These are phyloP conservation scores for Annulohypoxylon bovei DNA, from an alignment of 495 filamentous ascomycete genomes.

Conservation along the genomic window DNA sequence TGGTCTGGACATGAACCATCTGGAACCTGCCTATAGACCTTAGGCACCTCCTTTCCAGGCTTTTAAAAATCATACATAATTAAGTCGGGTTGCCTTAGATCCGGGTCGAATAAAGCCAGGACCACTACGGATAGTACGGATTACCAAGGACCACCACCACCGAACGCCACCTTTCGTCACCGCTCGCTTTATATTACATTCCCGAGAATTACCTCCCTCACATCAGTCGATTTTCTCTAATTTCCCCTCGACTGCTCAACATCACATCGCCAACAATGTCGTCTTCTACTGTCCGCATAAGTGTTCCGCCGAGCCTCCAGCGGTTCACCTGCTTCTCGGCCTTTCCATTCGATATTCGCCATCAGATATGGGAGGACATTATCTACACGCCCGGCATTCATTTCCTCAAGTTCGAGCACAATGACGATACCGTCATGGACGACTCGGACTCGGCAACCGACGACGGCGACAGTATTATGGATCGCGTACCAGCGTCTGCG, in stretches of 20 bases:
- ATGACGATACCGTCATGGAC: slow-evolving; percentile 6
- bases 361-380: slow-evolving; percentile 40
- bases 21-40: not conserved
- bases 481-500: not conserved
- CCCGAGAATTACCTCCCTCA: slow-evolving; percentile 1
- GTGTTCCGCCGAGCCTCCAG: slow-evolving; percentile 23
- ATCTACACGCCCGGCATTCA: slow-evolving; percentile 46
- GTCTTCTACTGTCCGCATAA: slow-evolving; percentile 21
- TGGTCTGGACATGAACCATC: slow-evolving; percentile 20
- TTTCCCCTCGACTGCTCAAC: not conserved
- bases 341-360: slow-evolving; percentile 44
- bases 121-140: no score
- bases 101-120: slow-evolving; percentile 7
- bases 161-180: slow-evolving; percentile 15
- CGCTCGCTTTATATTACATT: not conserved
- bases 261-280: slow-evolving; percentile 15
- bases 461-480: not conserved
- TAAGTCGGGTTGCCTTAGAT: not conserved
- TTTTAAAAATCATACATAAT: no score
- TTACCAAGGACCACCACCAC: no score
- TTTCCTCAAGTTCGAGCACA: slow-evolving; percentile 44
- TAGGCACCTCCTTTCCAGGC: slow-evolving; percentile 12
- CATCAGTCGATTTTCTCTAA: not conserved
- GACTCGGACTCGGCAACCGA: slow-evolving; percentile 5
- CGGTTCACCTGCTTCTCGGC: slow-evolving; percentile 34